Evolutionary conservation across 441 rosid species (phyloP).

Genomic region (Bocquillonia castaneifolia): DNA sequence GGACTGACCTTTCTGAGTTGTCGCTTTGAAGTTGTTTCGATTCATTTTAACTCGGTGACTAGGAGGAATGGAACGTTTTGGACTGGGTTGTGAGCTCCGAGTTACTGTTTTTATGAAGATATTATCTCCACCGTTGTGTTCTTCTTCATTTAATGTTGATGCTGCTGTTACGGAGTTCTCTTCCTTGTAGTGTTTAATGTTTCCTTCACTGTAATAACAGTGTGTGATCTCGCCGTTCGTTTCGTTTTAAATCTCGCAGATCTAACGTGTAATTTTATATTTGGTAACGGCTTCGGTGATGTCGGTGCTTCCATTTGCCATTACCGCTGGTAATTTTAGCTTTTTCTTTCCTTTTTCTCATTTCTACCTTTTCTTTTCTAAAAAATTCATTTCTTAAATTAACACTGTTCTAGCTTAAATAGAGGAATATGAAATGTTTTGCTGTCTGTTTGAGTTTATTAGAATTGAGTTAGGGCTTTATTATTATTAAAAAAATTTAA

Average conservation of each 20-base stretch:
- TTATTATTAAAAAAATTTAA: no score
- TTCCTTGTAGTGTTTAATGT: slow-evolving; percentile 31
- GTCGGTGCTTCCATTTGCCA: slow-evolving; percentile 41
- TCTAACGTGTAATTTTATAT: slow-evolving; percentile 31
- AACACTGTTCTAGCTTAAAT: background rate
- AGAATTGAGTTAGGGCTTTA: background rate
- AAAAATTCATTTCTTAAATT: background rate
- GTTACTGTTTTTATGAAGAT: slow-evolving; percentile 26
- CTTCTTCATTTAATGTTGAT: slow-evolving; percentile 41
- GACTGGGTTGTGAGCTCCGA: slow-evolving; percentile 27
- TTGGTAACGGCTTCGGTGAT: slow-evolving; percentile 43
- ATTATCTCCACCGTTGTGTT: slow-evolving; percentile 28
- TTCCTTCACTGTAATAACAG: slow-evolving; percentile 14
- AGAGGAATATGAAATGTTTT: background rate
- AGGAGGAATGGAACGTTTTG: slow-evolving; percentile 30
- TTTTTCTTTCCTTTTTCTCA: background rate
- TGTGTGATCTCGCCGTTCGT: slow-evolving; percentile 38
- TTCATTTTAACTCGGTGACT: slow-evolving; percentile 21
- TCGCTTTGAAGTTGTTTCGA: slow-evolving; percentile 17
- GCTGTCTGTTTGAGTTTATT: background rate
- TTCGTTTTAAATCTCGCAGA: slow-evolving; percentile 36
- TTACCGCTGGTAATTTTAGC: slow-evolving; percentile 31
- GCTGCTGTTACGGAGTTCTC: slow-evolving; percentile 21
- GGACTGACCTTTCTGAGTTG: background rate
- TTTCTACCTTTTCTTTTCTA: background rate